These are phyloP conservation scores for Neurospora discreta DNA, from an alignment of 495 filamentous ascomycete genomes.

Conservation along the genomic window DNA sequence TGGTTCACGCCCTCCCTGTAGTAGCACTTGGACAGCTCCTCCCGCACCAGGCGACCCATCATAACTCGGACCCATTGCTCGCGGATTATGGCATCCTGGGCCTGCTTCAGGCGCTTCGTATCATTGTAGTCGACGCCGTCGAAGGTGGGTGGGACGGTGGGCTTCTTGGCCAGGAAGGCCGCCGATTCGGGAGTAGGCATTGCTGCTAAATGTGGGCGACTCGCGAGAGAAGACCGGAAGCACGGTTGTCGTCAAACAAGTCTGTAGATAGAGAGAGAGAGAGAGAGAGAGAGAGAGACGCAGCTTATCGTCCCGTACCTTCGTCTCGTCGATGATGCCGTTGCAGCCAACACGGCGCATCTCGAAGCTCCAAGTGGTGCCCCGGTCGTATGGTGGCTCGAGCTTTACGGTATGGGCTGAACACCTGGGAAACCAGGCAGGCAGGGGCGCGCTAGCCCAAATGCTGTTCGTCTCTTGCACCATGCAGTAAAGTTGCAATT, in stretches of 20 bases:
- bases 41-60: constrained; percentile 88
- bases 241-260: background rate
- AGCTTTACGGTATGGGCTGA: background rate
- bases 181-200: constrained; percentile 88
- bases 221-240: background rate
- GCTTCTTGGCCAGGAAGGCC: constrained; percentile 88
- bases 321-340: background rate
- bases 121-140: constrained; percentile 96
- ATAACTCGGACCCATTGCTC: constrained; percentile 97
- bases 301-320: background rate
- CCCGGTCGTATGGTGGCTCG: background rate
- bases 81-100: constrained; percentile 85
- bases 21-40: constrained; percentile 96
- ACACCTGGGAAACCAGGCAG: background rate
- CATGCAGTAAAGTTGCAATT: background rate
- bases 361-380: background rate
- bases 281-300: background rate
- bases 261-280: background rate
- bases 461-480: background rate
- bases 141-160: constrained; percentile 85
- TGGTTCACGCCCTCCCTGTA: constrained; percentile 90
- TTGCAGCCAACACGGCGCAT: background rate
- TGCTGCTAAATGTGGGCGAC: constrained; percentile 1
- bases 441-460: background rate
- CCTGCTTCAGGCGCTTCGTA: constrained; percentile 76